Evolutionary conservation across 345 rosid species (phyloP).

Genomic region (Melastoma malabathricum): DNA sequence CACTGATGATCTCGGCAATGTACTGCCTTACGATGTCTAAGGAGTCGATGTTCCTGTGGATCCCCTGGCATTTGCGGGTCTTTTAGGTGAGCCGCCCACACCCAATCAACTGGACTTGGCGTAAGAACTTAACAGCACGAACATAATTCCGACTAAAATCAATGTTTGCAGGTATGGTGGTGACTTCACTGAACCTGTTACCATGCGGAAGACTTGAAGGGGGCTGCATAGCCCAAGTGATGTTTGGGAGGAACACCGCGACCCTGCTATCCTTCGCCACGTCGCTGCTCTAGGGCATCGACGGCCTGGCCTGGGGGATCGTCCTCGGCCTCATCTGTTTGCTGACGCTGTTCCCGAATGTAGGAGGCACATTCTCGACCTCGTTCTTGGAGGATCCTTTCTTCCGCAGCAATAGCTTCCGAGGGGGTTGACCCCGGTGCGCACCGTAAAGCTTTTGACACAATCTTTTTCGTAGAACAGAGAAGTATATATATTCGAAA

Average conservation of each 20-base stretch:
- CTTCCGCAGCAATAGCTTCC: conserved; percentile 53
- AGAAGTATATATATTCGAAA: too few relatives aligned
- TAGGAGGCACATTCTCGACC: conserved; percentile 80
- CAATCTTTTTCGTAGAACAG: too few relatives aligned
- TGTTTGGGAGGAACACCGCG: conserved; percentile 84
- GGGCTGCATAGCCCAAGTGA: conserved; percentile 87
- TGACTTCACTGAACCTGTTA: conserved; percentile 74
- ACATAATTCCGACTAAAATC: too few relatives aligned
- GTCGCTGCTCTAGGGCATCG: conserved; percentile 59
- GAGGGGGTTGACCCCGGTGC: not conserved
- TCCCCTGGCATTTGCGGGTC: conserved; percentile 95
- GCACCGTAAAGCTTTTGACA: not conserved
- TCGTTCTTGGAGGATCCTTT: conserved; percentile 62
- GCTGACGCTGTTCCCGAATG: conserved; percentile 83
- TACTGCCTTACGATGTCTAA: conserved; percentile 86
- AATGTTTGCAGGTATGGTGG: conserved; percentile 67
- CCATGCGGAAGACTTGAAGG: conserved; percentile 97
- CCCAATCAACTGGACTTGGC: too few relatives aligned
- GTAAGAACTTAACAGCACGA: too few relatives aligned
- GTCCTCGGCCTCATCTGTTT: conserved; percentile 81
- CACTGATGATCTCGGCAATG: conserved; percentile 82
- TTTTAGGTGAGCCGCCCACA: conserved; percentile 40
- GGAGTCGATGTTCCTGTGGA: conserved; percentile 89
- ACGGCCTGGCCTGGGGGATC: conserved; percentile 78
- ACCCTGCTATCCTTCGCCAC: conserved; percentile 56